phyloP scores from a whole-genome alignment of 129 eudicot genomes.

The Artemisia tridentata region DNA sequence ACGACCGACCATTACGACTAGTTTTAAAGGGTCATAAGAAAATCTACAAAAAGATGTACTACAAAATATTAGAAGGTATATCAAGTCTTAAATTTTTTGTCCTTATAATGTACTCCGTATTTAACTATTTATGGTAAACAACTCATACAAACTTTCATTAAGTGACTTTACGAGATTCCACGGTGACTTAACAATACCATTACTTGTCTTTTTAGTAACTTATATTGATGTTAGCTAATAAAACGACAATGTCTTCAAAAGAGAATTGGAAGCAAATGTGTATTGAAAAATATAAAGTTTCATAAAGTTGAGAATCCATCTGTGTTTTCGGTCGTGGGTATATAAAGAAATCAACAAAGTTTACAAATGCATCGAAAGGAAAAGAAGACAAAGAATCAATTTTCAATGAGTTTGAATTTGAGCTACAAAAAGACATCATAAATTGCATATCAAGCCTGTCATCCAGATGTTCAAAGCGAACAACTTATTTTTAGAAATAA shows the following conservation, averaged over 20 bases:
- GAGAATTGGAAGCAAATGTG: constrained; percentile 5
- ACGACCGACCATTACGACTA: no score
- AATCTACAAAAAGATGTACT: no score
- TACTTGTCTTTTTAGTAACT: no score
- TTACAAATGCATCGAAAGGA: neutral
- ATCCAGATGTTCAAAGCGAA: constrained; percentile 15
- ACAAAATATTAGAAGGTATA: no score
- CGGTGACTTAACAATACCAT: no score
- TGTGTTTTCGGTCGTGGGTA: constrained; percentile 3
- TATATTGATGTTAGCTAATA: neutral
- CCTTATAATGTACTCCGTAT: no score
- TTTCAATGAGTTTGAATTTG: constrained; percentile 30
- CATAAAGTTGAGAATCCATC: constrained; percentile 14
- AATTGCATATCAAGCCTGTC: constrained; percentile 17
- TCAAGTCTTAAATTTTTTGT: no score
- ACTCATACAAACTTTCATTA: no score
- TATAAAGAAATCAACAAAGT: neutral
- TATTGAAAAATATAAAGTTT: constrained; percentile 9
- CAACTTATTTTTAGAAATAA: neutral
- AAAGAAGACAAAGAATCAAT: constrained; percentile 8
- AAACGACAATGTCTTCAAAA: neutral
- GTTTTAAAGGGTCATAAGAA: no score
- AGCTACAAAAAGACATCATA: constrained; percentile 18
- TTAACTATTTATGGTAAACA: no score
- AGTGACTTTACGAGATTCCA: no score